phyloP scores from a whole-genome alignment of 129 eudicot species.

The Chrysanthemum seticuspe region DNA sequence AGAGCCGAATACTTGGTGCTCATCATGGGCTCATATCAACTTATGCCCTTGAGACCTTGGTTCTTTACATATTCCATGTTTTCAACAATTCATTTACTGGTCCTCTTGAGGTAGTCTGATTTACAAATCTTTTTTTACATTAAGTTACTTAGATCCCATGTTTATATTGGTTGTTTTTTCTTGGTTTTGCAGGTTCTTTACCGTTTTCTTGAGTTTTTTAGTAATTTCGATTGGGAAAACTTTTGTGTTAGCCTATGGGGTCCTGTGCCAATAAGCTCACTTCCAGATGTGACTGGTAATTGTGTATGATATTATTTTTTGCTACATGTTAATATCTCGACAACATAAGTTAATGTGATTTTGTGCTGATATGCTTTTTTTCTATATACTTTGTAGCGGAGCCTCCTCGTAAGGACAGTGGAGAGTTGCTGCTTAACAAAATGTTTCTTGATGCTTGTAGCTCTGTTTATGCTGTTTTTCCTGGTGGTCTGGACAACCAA shows the following conservation, averaged over 20 bases:
- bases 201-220: constrained; percentile 84
- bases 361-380: too few species aligned
- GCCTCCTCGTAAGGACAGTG: constrained; percentile 21
- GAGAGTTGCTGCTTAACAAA: constrained; percentile 19
- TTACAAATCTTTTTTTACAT: background rate
- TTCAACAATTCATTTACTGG: constrained; percentile 71
- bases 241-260: constrained; percentile 91
- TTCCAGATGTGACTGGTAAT: constrained; percentile 74
- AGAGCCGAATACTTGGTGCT: constrained; percentile 28
- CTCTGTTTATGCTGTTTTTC: constrained; percentile 13
- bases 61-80: constrained; percentile 80
- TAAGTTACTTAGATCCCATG: background rate
- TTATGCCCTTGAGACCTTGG: constrained; percentile 80
- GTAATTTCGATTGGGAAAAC: constrained; percentile 84
- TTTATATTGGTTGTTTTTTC: background rate
- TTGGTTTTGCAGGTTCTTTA: constrained; percentile 56
- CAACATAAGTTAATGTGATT: background rate
- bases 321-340: background rate
- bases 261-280: constrained; percentile 73
- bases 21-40: constrained; percentile 86
- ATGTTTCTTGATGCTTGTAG: constrained; percentile 20
- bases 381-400: background rate
- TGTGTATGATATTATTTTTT: constrained; percentile 48
- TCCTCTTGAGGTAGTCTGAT: constrained; percentile 60
- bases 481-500: constrained; percentile 52